Base-by-base conservation (phyloP, 1,284 basidiomycete species). In the Quambalaria eucalypti region DNA sequence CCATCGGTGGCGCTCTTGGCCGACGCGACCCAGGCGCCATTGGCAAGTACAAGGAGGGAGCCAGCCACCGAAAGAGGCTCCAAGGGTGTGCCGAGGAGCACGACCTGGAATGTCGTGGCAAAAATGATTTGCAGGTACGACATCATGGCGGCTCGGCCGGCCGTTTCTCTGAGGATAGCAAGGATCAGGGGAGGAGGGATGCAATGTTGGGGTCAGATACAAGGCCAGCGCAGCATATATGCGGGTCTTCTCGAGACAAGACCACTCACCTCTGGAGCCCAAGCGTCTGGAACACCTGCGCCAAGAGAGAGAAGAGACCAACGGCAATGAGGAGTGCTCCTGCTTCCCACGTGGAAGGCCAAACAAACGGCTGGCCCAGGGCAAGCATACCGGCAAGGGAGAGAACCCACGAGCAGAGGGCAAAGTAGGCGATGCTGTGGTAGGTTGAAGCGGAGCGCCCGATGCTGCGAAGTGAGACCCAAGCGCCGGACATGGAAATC, bases 141-240 rank as follows among this genome's bases (percentile, higher is more conserved):
- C 56, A 66, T 61, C 31, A 56, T 60, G 0, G 65, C 65, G 1
- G 65, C 65, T 3, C 62, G 30, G 9, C 55, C 65, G 2, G 65
- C 65, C 19, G 51, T 64, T n/a, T 66, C 65, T 23, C 61, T n/a
- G n/a, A n/a, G n/a, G n/a, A n/a, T n/a, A n/a, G n/a, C n/a, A n/a
- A n/a, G n/a, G 55, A n/a, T n/a, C n/a, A n/a, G n/a, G n/a, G n/a
- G n/a, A n/a, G n/a, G n/a, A n/a, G n/a, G n/a, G n/a, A n/a, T n/a
- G n/a, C n/a, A n/a, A n/a, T n/a, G n/a, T n/a, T n/a, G n/a, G n/a
- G n/a, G n/a, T n/a, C n/a, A n/a, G 46, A 12, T 47, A 26, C 46
- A 47, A 23, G 16, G 21, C 25, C 23, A 47, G 46, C 42, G 9
- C 21, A 21, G 23, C 23, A 21, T 44, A 10, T n/a, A n/a, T n/a